Evolutionary conservation across 169 alveolate genomes (phyloP).

Genomic region (Theileria equi): DNA sequence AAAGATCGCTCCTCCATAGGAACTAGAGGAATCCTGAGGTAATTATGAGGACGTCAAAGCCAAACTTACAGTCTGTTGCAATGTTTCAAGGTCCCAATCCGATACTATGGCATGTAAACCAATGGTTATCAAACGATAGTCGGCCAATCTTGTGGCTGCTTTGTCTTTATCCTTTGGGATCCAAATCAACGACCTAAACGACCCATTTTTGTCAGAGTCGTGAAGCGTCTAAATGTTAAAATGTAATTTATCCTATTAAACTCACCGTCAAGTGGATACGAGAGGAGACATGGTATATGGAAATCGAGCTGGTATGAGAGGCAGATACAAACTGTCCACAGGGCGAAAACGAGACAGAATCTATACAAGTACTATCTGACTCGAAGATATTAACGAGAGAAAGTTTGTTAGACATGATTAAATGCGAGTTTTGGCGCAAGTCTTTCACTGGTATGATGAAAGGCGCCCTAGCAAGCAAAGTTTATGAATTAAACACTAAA

Average conservation of each 20-base stretch:
- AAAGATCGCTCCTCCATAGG: conserved; percentile 68
- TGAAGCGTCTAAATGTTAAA: conserved; percentile 38
- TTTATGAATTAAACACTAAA: too few relatives aligned
- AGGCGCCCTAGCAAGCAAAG: too few relatives aligned
- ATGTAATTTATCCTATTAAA: not conserved
- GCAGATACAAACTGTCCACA: conserved; percentile 61
- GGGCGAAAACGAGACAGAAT: conserved; percentile 61
- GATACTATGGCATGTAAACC: conserved; percentile 60
- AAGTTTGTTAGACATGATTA: conserved; percentile 56
- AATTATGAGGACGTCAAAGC: not conserved
- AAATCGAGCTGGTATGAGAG: conserved; percentile 38
- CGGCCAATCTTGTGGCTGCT: conserved; percentile 12
- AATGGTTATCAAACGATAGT: conserved; percentile 48
- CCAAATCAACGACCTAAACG: conserved; percentile 52
- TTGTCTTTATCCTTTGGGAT: conserved; percentile 27
- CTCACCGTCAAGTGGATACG: conserved; percentile 47
- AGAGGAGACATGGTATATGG: conserved; percentile 36
- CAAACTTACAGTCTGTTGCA: conserved; percentile 31
- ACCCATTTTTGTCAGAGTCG: conserved; percentile 25
- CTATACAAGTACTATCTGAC: conserved; percentile 26
- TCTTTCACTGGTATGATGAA: too few relatives aligned
- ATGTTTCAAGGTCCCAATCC: conserved; percentile 57
- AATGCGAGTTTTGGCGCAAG: too few relatives aligned
- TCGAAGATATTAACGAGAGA: conserved; percentile 39
- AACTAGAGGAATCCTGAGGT: conserved; percentile 33